phyloP scores from a whole-genome alignment of 73 alveolate genomes.

The Tetrahymena elliotti region DNA sequence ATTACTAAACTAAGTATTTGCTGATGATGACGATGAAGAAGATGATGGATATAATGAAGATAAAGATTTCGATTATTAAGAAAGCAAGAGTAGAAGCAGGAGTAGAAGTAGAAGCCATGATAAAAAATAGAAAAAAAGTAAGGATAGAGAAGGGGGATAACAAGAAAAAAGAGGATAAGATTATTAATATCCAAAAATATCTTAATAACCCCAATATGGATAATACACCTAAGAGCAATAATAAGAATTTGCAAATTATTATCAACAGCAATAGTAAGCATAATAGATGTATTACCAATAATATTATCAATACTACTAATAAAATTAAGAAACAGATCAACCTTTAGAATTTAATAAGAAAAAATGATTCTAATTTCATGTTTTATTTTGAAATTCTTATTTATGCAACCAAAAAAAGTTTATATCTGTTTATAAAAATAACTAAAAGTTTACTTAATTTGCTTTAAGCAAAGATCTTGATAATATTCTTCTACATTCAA shows the following conservation, averaged over 20 bases:
- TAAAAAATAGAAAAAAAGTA: neutral
- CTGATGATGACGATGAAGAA: neutral
- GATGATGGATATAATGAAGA: neutral
- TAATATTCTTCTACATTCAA: no score
- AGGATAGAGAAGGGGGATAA: neutral
- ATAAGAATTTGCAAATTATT: neutral
- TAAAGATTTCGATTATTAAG: neutral
- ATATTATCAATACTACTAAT: neutral
- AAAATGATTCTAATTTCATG: neutral
- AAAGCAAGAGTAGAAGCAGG: neutral
- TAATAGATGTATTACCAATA: neutral
- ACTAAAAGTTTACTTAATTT: no score
- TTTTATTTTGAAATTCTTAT: neutral
- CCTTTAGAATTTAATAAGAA: neutral
- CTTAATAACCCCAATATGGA: neutral
- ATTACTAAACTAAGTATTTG: neutral
- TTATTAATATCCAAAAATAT: neutral
- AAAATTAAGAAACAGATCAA: neutral
- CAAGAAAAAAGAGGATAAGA: neutral
- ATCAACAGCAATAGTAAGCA: neutral
- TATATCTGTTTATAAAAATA: no score
- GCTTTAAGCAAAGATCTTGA: no score
- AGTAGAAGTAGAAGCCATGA: conserved; percentile 18
- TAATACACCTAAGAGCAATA: neutral
- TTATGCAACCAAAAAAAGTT: no score